These are phyloP conservation scores for Cordia subcordata DNA, from an alignment of 257 asterid genomes.

Conservation along the genomic window DNA sequence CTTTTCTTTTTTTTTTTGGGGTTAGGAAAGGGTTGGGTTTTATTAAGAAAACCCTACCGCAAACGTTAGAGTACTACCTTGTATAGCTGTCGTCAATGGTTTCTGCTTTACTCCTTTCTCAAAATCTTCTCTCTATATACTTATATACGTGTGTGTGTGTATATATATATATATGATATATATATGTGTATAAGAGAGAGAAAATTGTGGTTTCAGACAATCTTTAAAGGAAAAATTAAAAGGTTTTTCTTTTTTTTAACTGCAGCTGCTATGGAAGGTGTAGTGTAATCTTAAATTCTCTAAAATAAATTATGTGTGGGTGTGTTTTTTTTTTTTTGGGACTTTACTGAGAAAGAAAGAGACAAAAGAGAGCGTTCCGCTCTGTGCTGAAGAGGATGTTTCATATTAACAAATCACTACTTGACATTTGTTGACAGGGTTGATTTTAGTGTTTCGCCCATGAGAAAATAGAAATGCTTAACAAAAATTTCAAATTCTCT, in stretches of 20 bases:
- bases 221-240: neutral
- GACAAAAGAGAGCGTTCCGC: conserved; percentile 10
- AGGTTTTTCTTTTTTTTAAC: no score
- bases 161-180: conserved; percentile 7
- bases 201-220: neutral
- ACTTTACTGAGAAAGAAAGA: neutral
- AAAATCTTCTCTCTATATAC: conserved; percentile 10
- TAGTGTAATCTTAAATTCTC: neutral
- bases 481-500: no score
- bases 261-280: neutral
- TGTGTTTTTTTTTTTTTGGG: no score
- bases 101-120: conserved; percentile 32
- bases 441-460: neutral
- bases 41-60: conserved; percentile 27
- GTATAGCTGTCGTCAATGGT: conserved; percentile 2
- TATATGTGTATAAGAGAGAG: conserved; percentile 5
- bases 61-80: neutral
- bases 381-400: conserved; percentile 5
- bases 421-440: neutral
- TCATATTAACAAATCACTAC: conserved; percentile 4
- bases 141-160: neutral
- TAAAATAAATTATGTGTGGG: no score
- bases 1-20: neutral
- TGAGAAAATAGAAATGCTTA: no score
- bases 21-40: conserved; percentile 9